Evolutionary conservation across 495 filamentous ascomycete species (phyloP).

Genomic region (Articulospora tetracladia): DNA sequence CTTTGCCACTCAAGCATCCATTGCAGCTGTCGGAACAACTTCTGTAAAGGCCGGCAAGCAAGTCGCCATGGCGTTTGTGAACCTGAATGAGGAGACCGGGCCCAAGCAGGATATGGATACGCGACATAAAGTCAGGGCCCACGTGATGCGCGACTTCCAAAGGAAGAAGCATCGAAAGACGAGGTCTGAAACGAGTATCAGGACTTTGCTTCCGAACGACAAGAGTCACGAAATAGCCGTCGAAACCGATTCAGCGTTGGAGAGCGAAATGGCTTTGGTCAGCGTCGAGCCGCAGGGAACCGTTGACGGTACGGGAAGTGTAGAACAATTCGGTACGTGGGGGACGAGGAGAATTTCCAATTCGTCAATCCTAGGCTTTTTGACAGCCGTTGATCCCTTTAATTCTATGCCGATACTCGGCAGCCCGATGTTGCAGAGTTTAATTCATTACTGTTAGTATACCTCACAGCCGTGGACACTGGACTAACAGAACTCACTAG

Average conservation of each 20-base stretch:
- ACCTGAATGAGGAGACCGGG: neutral
- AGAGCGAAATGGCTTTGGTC: neutral
- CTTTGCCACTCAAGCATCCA: neutral
- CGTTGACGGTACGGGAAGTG: neutral
- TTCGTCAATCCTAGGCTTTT: neutral
- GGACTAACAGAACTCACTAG: neutral
- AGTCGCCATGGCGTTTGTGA: neutral
- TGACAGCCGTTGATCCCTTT: neutral
- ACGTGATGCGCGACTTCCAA: neutral
- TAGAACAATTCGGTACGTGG: neutral
- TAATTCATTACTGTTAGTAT: conserved; percentile 1
- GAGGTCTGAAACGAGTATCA: neutral
- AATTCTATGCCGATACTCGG: neutral
- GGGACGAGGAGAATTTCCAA: neutral
- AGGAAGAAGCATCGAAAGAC: neutral
- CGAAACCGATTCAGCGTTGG: too few species aligned
- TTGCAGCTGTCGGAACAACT: neutral
- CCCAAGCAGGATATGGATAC: neutral
- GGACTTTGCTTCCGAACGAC: neutral
- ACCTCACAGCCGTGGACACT: neutral
- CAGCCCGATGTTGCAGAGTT: neutral
- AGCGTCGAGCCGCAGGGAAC: neutral
- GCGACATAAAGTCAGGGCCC: neutral
- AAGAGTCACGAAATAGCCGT: too few species aligned
- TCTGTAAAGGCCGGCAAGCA: neutral